These are phyloP conservation scores for Leccinum angustisporum DNA, from an alignment of 1,284 basidiomycete genomes.

Conservation along the genomic window DNA sequence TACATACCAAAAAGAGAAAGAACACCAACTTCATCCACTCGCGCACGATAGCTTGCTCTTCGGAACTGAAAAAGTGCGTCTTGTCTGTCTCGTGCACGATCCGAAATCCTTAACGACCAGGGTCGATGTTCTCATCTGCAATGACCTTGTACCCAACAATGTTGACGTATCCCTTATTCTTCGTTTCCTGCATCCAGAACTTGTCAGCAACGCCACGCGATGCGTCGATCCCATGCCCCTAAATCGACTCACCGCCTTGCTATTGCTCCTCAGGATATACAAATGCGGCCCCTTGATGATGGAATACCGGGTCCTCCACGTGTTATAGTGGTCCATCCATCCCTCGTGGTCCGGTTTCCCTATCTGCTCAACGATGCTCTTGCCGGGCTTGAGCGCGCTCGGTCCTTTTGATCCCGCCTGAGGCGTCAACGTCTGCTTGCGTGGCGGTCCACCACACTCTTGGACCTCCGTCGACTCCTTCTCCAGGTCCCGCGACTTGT, in stretches of 20 bases:
- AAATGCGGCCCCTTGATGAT: slow-evolving; percentile 92
- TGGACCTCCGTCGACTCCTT: slow-evolving; percentile 19
- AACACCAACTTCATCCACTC: slow-evolving; percentile 97
- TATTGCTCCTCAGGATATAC: slow-evolving; percentile 80
- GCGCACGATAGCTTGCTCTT: slow-evolving; percentile 80
- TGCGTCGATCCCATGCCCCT: background rate
- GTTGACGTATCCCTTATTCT: slow-evolving; percentile 95
- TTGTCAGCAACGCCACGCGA: background rate
- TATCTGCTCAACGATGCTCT: slow-evolving; percentile 83
- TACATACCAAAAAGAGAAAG: background rate
- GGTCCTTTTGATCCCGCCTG: slow-evolving; percentile 24
- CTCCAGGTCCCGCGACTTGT: slow-evolving; percentile 23
- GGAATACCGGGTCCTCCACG: slow-evolving; percentile 92
- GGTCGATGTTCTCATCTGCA: slow-evolving; percentile 89
- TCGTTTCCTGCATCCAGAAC: slow-evolving; percentile 64
- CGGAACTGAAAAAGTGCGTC: slow-evolving; percentile 88
- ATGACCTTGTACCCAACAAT: slow-evolving; percentile 92
- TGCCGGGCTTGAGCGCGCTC: slow-evolving; percentile 55
- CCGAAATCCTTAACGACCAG: slow-evolving; percentile 94
- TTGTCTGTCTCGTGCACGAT: slow-evolving; percentile 89
- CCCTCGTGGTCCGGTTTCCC: slow-evolving; percentile 86
- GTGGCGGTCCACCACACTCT: slow-evolving; percentile 33
- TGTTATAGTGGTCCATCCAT: slow-evolving; percentile 93
- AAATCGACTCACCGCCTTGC: slow-evolving; percentile 52
- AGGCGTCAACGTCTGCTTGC: slow-evolving; percentile 53